Percentiles rank a stretch among this genome's conserved stretches.
These are phyloP conservation scores for Trifolium subterraneum DNA, from an alignment of 306 rosid genomes.

Conservation along the genomic window DNA sequence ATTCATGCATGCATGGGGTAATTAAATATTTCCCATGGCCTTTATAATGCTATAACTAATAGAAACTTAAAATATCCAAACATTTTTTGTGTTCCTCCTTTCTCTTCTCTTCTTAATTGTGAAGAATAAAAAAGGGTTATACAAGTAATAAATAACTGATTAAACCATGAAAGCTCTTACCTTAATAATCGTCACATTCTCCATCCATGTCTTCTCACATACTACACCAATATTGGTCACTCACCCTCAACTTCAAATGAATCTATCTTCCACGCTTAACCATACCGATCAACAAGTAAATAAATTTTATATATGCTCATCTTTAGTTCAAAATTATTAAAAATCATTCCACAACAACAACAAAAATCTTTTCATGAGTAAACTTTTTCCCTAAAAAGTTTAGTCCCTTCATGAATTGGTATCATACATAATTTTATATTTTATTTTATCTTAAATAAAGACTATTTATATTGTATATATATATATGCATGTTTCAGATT, in stretches of 20 bases:
- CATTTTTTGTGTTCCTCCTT: background rate
- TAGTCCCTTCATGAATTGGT: no score
- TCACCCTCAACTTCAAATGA: conserved; percentile 46
- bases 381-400: no score
- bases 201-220: conserved; percentile 37
- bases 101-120: background rate
- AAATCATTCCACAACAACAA: no score
- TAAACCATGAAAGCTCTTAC: conserved; percentile 17
- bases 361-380: no score
- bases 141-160: background rate
- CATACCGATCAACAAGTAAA: background rate
- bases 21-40: background rate
- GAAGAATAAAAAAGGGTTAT: background rate
- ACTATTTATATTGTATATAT: no score
- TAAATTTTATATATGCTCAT: background rate
- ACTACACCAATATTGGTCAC: conserved; percentile 37
- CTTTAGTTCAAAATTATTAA: no score
- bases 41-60: no score
- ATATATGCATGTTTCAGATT: no score
- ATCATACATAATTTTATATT: no score
- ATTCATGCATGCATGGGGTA: no score
- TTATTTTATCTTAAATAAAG: no score
- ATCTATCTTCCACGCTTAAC: conserved; percentile 46
- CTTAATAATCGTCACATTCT: conserved; percentile 15
- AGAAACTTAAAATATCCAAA: no score